Conservation (phyloP, 176 grass and related monocot species). For the Alloteropsis semialata region DNA sequence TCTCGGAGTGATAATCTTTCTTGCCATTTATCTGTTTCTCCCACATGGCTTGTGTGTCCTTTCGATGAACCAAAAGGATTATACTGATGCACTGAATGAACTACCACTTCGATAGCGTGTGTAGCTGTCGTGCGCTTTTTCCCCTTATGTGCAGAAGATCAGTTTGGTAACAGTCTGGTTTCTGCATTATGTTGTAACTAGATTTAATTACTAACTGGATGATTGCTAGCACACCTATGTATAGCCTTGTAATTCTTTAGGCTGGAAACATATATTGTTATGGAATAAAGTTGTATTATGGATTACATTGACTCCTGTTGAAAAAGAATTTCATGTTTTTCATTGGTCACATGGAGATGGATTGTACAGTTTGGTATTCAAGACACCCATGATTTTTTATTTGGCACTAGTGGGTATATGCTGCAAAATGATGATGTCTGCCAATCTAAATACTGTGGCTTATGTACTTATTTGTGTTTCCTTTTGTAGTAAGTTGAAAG, state of each 20-base stretch:
- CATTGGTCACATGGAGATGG: not conserved
- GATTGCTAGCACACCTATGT: constrained; percentile 11
- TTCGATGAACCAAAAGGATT: constrained; percentile 73
- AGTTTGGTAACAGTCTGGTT: constrained; percentile 13
- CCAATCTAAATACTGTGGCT: not conserved
- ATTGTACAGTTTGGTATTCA: not conserved
- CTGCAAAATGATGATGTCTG: not conserved
- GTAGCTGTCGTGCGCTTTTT: not conserved
- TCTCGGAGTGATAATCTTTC: constrained; percentile 87
- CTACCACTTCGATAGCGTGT: constrained; percentile 44
- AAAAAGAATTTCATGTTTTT: not conserved
- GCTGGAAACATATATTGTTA: constrained; percentile 1
- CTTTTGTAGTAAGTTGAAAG: constrained; percentile 29
- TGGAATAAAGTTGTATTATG: constrained; percentile 19
- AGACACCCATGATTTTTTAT: not conserved
- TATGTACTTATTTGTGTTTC: not conserved
- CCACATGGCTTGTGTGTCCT: constrained; percentile 72
- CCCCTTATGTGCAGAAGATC: not conserved
- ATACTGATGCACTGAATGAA: constrained; percentile 40
- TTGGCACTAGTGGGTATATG: not conserved
- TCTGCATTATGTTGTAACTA: constrained; percentile 35
- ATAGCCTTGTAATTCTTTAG: constrained; percentile 13
- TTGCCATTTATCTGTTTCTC: constrained; percentile 75
- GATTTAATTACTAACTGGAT: constrained; percentile 4
- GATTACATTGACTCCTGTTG: not conserved